Conservation (phyloP, 1,139 yeast species). For the Pichia norvegensis region DNA sequence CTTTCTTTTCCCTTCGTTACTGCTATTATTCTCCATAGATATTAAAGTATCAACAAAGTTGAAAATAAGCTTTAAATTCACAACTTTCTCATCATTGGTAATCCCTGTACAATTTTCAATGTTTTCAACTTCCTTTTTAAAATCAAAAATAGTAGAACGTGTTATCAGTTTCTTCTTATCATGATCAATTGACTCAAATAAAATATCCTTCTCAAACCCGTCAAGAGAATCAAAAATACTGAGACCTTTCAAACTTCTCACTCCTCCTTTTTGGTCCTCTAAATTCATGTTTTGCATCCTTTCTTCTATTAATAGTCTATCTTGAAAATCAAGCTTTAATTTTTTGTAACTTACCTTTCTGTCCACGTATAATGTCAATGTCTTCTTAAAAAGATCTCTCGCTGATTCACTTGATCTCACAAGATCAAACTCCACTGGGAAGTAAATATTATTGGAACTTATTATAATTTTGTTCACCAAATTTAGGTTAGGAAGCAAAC, state of each 20-base stretch:
- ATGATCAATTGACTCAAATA: conserved; percentile 22
- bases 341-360: conserved; percentile 37
- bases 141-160: conserved; percentile 44
- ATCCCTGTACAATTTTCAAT: conserved; percentile 39
- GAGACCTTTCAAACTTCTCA: conserved; percentile 18
- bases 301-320: conserved; percentile 12
- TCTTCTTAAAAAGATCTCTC: conserved; percentile 37
- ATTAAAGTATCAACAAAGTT: conserved; percentile 45
- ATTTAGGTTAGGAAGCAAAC: conserved; percentile 57
- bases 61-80: conserved; percentile 60
- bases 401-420: conserved; percentile 27
- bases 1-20: conserved; percentile 1
- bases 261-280: neutral
- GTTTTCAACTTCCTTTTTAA: conserved; percentile 43
- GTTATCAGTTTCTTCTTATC: conserved; percentile 19
- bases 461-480: conserved; percentile 38
- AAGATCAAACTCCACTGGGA: conserved; percentile 22
- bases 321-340: conserved; percentile 17
- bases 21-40: conserved; percentile 2
- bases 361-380: conserved; percentile 44
- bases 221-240: conserved; percentile 28
- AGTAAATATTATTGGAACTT: conserved; percentile 23
- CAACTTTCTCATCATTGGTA: conserved; percentile 43
- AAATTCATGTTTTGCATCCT: conserved; percentile 1
- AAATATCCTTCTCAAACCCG: conserved; percentile 33